Conservation (phyloP, 768 basidiomycete genomes). For the Rhizopogon vinicolor region DNA sequence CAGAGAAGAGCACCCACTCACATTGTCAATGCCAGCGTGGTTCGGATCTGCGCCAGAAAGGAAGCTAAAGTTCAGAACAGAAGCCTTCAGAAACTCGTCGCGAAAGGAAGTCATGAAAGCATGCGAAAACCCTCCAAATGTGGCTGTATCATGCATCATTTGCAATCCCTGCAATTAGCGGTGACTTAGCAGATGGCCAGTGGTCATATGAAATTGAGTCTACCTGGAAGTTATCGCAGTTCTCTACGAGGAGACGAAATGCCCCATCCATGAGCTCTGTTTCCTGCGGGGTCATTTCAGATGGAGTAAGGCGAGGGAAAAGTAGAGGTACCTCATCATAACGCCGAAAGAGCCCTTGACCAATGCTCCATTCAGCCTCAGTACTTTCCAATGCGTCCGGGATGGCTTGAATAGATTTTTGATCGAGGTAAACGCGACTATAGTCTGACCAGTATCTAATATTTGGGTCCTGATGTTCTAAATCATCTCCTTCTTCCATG, state of each 20-base stretch:
- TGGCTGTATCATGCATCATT: constrained; percentile 53
- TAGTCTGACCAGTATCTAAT: constrained; percentile 51
- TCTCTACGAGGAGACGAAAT: constrained; percentile 65
- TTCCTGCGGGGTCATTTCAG: constrained; percentile 36
- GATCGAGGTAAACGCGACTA: constrained; percentile 52
- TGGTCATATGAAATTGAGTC: background rate
- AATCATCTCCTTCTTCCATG: constrained; percentile 6
- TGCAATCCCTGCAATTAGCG: constrained; percentile 55
- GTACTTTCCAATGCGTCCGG: constrained; percentile 49
- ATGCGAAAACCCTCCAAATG: constrained; percentile 62
- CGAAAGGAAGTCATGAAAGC: constrained; percentile 56
- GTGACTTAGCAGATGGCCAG: background rate
- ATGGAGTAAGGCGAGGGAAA: background rate
- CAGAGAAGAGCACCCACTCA: constrained; percentile 25
- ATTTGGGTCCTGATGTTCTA: constrained; percentile 13
- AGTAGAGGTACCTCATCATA: constrained; percentile 48
- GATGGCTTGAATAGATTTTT: constrained; percentile 59
- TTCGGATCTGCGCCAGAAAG: constrained; percentile 42
- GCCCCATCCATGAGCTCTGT: constrained; percentile 65
- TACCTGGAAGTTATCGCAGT: constrained; percentile 74
- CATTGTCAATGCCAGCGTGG: constrained; percentile 35
- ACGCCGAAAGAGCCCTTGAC: constrained; percentile 45
- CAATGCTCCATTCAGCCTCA: constrained; percentile 53
- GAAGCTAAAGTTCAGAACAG: constrained; percentile 52
- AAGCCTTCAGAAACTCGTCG: constrained; percentile 66